Evolutionary conservation across 169 alveolate species (phyloP), one percentile per base, ranked within the genome.

Genomic region (Cryptosporidium tyzzeri): DNA sequence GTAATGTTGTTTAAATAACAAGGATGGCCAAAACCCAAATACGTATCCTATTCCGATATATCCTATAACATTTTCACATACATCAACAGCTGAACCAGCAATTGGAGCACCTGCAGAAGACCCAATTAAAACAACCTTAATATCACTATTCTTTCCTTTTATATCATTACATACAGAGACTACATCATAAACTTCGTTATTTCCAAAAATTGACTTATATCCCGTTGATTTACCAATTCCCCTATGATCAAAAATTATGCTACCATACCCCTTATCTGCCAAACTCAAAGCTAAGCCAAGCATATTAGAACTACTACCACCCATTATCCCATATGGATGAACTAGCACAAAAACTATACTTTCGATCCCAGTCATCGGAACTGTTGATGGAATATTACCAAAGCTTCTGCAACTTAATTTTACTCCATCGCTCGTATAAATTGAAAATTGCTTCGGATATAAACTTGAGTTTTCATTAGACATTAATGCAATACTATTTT

Each of bases 41-140:
- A 84, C 91, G 41, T 92, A 92, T 21, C 95, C 95, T 18, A 92
- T 85, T 35, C 94, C 95, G 8, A 92, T 91, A 80, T 53, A 92
- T 3, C 93, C 93, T 7, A 75, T 37, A 45, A 92, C 86, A 61
- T 91, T 86, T 39, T 33, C 84, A 29, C 91, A 67, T 58, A 35
- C 70, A 37, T 92, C 94, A 29, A 92, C 91, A 21, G 95, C 95
- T 26, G 93, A 91, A 23, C 95, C 95, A 12, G 93, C 93, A 41
- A 92, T 91, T 18, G 95, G 92, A 21, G 95, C 93, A 37, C 95
- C 95, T 14, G 95, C 95, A 29, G 95, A 92, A 3, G 95, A 91
- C n/a, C 95, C 95, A 31, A 92, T 84, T 44, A 92, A 86, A 62
- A 92, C 62, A 35, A 92, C 74, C 18, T 29, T 71, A 37, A 53